These are phyloP conservation scores for Henckelia pumila DNA, from an alignment of 257 asterid species.

Conservation along the genomic window DNA sequence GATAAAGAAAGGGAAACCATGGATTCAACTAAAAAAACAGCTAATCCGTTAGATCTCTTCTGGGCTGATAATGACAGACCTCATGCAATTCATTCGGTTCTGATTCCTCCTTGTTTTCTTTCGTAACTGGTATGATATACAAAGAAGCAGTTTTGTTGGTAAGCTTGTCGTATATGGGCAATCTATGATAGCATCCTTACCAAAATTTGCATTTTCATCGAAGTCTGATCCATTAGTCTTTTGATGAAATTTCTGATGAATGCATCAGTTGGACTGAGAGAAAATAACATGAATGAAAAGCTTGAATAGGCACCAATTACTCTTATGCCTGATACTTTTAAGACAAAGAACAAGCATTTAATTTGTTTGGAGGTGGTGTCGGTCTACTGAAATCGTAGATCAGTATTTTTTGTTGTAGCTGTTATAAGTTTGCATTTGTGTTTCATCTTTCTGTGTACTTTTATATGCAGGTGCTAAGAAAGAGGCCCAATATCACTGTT, in stretches of 20 bases:
- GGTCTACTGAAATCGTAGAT: not conserved
- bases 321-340: not conserved
- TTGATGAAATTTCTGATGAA: not conserved
- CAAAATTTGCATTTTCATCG: constrained; percentile 1
- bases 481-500: constrained; percentile 64
- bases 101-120: not conserved
- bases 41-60: not conserved
- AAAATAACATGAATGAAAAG: not conserved
- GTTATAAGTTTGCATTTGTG: not conserved
- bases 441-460: constrained; percentile 23
- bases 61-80: not conserved
- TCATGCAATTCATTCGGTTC: not conserved
- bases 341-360: not conserved
- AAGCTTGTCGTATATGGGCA: not conserved
- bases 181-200: constrained; percentile 3
- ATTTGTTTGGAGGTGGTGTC: not conserved
- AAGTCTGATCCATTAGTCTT: constrained; percentile 4
- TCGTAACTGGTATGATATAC: not conserved
- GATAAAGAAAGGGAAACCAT: not conserved
- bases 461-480: constrained; percentile 61
- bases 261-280: not conserved
- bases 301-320: constrained; percentile 1
- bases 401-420: not conserved
- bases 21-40: not conserved
- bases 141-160: not conserved